These are phyloP conservation scores for Neopestalotiopsis sp. DNA, from an alignment of 2,329 filamentous ascomycete species.

Conservation along the genomic window DNA sequence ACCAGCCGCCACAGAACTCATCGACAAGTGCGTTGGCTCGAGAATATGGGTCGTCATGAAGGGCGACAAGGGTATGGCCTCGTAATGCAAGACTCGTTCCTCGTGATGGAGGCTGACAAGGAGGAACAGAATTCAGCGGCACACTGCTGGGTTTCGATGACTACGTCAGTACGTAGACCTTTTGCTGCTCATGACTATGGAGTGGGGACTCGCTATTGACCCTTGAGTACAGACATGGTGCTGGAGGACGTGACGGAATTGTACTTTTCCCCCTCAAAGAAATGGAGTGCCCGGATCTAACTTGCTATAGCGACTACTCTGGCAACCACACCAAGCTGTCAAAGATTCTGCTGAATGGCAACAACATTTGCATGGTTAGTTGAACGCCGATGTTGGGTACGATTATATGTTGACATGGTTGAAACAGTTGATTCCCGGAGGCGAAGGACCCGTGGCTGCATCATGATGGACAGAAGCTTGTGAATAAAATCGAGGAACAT, in stretches of 20 bases:
- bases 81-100: not conserved
- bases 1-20: conserved; percentile 72
- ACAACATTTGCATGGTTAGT: conserved; percentile 98
- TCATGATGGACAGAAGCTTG: conserved; percentile 23
- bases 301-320: conserved; percentile 77
- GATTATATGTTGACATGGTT: not conserved
- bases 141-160: conserved; percentile 96
- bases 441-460: conserved; percentile 66
- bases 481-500: not conserved
- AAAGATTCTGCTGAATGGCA: conserved; percentile 95
- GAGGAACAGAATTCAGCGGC: conserved; percentile 82
- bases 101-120: not conserved
- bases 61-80: conserved; percentile 83
- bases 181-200: not conserved
- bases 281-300: conserved; percentile 25
- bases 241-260: conserved; percentile 96
- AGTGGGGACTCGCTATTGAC: not conserved
- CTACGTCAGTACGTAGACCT: conserved; percentile 93
- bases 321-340: conserved; percentile 87
- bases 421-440: conserved; percentile 74
- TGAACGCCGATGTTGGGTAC: not conserved
- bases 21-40: conserved; percentile 98
- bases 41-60: conserved; percentile 99
- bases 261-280: conserved; percentile 50
- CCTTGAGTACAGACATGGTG: conserved; percentile 79